A percentile compares a stretch with the other conserved stretches of the same genome.
Conservation (phyloP, 768 basidiomycete species). For the Phlegmacium glaucopus region DNA sequence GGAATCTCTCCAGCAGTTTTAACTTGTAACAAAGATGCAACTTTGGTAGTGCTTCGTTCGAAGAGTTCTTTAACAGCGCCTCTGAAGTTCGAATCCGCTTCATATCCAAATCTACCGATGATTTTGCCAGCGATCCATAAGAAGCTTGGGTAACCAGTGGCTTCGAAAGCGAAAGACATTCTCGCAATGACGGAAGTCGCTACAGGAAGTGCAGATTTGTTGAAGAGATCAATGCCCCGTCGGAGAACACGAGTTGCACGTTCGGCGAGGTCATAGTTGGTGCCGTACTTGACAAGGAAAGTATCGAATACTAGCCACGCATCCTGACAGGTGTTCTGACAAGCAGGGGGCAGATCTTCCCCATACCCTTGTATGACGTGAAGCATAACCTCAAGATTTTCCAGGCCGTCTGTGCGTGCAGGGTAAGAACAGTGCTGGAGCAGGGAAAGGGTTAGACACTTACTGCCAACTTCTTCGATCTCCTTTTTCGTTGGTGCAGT, state of each 20-base stretch:
- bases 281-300: slow-evolving; percentile 77
- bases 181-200: slow-evolving; percentile 68
- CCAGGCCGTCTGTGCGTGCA: slow-evolving; percentile 63
- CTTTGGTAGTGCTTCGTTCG: slow-evolving; percentile 71
- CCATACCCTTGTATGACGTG: slow-evolving; percentile 78
- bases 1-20: slow-evolving; percentile 75
- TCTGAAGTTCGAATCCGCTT: slow-evolving; percentile 53
- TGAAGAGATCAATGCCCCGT: slow-evolving; percentile 81
- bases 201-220: slow-evolving; percentile 57
- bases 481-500: slow-evolving; percentile 66
- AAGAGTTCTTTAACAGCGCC: slow-evolving; percentile 60
- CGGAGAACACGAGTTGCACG: slow-evolving; percentile 81
- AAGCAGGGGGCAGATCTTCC: slow-evolving; percentile 76
- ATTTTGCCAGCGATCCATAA: slow-evolving; percentile 93
- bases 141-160: slow-evolving; percentile 80
- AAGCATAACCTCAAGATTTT: slow-evolving; percentile 92
- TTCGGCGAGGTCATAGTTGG: slow-evolving; percentile 75
- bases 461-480: slow-evolving; percentile 64
- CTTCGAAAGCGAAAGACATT: slow-evolving; percentile 77
- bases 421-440: slow-evolving; percentile 1
- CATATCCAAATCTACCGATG: slow-evolving; percentile 71
- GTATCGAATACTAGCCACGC: slow-evolving; percentile 82
- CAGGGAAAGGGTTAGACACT: slow-evolving; percentile 23
- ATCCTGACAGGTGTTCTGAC: slow-evolving; percentile 74
- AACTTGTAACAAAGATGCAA: slow-evolving; percentile 62